Base-by-base conservation (phyloP, 768 basidiomycete genomes). In the Tricholoma furcatifolium region DNA sequence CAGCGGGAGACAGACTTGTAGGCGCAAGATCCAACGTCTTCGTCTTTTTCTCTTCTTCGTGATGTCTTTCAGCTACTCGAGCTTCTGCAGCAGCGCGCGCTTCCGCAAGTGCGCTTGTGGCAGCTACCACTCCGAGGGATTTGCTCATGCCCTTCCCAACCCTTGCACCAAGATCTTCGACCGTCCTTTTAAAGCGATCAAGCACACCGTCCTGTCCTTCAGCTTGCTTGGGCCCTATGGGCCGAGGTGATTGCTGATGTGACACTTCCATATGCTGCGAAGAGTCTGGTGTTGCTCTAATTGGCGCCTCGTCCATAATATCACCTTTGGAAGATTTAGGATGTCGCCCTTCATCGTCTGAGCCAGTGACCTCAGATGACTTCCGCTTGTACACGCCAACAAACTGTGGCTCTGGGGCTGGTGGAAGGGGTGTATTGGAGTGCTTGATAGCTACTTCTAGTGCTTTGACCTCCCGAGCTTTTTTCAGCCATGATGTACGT, bases 401-500 rank as follows among this genome's bases (percentile, higher is more conserved):
- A 7, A 51, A 6, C 17, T 56, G 41, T 17, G 47, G 59, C 6
- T 56, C 49, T 18, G 59, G 58, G 8, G 58, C 45, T 21, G 59
- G 45, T 20, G 58, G 55, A 5, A 50, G 60, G 20, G 56, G 30
- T 31, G 55, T 36, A 55, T 31, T 64, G 18, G 63, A 50, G 47
- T 73, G 78, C 64, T 69, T 80, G 51, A 59, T 61, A 10, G 71
- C 71, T n/a, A 71, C 73, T 61, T 89, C 89, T 62, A 82, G 69
- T 15, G 86, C 86, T 57, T 86, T 87, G 21, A 77, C 83, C 62
- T 88, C 87, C 32, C 88, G 76, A 12, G 85, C 90, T 60, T 88
- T 89, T 68, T 80, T 82, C 49, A 92, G 67, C 90, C 90, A 91
- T 3, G 90, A 91, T 8, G 87, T 87, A 30, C 89, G 82, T 61